Conservation (phyloP, 78 protist species). For the Acrasis kona region DNA sequence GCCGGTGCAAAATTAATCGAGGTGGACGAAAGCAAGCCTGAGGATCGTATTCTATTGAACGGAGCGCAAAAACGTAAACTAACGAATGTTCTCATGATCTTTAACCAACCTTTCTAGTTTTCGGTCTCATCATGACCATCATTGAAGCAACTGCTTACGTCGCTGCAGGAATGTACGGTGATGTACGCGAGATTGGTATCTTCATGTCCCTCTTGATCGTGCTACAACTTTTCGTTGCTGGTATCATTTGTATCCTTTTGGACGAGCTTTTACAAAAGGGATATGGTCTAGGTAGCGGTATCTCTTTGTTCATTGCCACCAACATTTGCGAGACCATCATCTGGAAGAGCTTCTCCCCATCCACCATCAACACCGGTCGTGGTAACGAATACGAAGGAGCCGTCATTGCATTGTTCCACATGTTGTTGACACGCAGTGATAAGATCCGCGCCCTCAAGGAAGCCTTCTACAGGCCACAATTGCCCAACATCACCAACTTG, state of each 20-base stretch:
- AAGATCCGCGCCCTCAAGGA: slow-evolving; percentile 91
- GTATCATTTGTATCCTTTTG: slow-evolving; percentile 85
- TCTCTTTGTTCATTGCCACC: slow-evolving; percentile 99
- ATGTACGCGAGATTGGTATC: slow-evolving; percentile 80
- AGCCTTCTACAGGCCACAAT: slow-evolving; percentile 96
- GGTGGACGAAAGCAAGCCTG: slow-evolving; percentile 82
- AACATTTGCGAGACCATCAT: slow-evolving; percentile 99
- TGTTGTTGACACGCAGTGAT: slow-evolving; percentile 69
- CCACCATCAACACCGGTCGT: slow-evolving; percentile 93
- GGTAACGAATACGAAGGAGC: slow-evolving; percentile 99
- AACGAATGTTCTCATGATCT: no score
- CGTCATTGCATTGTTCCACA: slow-evolving; percentile 94
- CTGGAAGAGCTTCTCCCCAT: slow-evolving; percentile 98
- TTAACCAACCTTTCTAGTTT: no score
- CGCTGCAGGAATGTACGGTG: slow-evolving; percentile 95
- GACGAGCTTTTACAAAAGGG: slow-evolving; percentile 99
- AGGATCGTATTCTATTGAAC: slow-evolving; percentile 78
- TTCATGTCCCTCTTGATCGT: slow-evolving; percentile 87
- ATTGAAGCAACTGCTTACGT: slow-evolving; percentile 86
- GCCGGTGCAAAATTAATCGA: slow-evolving; percentile 94
- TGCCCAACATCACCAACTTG: slow-evolving; percentile 97
- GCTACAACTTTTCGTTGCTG: slow-evolving; percentile 93
- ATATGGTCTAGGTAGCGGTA: slow-evolving; percentile 98
- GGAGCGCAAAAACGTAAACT: slow-evolving; percentile 98
- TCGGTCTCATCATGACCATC: slow-evolving; percentile 91